phyloP scores from a whole-genome alignment of 345 rosid genomes.

The Punica granatum region DNA sequence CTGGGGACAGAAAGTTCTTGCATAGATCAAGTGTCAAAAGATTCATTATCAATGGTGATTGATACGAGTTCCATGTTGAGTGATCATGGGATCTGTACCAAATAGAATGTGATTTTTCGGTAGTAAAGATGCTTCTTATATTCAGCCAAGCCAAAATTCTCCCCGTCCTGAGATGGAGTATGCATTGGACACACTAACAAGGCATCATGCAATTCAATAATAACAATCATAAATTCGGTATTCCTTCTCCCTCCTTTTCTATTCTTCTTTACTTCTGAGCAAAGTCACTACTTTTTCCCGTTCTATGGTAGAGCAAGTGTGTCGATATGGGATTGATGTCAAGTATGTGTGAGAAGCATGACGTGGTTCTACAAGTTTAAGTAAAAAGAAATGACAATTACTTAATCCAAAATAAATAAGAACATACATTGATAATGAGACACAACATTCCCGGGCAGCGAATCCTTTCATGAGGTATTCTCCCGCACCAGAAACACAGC shows the following conservation, averaged over 20 bases:
- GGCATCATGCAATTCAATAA: neutral
- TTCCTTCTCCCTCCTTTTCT: neutral
- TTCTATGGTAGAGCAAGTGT: neutral
- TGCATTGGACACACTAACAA: neutral
- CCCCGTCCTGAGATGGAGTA: neutral
- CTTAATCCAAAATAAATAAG: neutral
- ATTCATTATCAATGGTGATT: neutral
- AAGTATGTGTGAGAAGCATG: neutral
- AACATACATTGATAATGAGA: conserved; percentile 61
- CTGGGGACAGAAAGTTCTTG: too few species aligned
- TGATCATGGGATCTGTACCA: neutral
- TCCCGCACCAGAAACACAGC: conserved; percentile 90
- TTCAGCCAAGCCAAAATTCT: neutral
- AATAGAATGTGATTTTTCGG: neutral
- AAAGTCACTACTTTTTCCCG: neutral
- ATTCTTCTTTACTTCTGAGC: neutral
- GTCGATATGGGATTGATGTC: neutral
- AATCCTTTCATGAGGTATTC: conserved; percentile 90
- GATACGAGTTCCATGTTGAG: neutral
- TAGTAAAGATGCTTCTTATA: neutral
- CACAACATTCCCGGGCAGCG: conserved; percentile 85
- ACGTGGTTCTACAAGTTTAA: neutral
- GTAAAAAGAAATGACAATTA: neutral
- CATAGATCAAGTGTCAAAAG: neutral
- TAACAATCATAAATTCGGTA: neutral